phyloP scores from a whole-genome alignment of 208 protist species.

The Strigomonas oncopelti region DNA sequence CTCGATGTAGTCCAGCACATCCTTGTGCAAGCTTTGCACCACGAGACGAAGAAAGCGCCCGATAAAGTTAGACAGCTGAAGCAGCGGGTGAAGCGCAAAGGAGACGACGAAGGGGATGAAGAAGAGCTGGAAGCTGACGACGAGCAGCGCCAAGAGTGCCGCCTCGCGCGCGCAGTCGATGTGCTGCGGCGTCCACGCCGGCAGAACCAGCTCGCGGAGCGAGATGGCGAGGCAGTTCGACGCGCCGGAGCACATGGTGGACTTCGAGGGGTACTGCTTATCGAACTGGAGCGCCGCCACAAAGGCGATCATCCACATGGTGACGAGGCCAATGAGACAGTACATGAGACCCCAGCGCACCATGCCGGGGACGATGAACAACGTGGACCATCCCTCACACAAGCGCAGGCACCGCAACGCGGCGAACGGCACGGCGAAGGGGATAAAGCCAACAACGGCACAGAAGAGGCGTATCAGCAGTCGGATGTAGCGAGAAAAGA shows the following conservation, averaged over 20 bases:
- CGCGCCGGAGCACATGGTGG: constrained; percentile 31
- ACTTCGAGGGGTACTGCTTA: background rate
- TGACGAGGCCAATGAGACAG: constrained; percentile 43
- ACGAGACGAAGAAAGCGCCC: constrained; percentile 73
- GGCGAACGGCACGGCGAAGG: constrained; percentile 49
- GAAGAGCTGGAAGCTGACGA: constrained; percentile 54
- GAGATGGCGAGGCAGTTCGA: constrained; percentile 46
- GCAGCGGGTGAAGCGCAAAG: constrained; percentile 55
- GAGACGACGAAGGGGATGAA: constrained; percentile 58
- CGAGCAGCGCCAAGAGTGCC: constrained; percentile 45
- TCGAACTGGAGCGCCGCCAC: constrained; percentile 54
- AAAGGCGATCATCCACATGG: constrained; percentile 73
- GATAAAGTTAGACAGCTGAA: constrained; percentile 72
- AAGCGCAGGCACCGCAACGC: constrained; percentile 58
- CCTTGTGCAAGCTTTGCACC: constrained; percentile 64
- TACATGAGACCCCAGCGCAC: constrained; percentile 58
- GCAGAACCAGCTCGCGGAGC: constrained; percentile 57
- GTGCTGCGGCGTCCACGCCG: constrained; percentile 50
- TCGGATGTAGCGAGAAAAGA: constrained; percentile 51
- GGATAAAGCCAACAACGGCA: constrained; percentile 57
- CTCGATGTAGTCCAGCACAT: constrained; percentile 65
- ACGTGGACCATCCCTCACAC: constrained; percentile 67
- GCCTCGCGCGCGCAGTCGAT: constrained; percentile 34
- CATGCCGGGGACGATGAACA: constrained; percentile 67
- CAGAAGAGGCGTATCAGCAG: constrained; percentile 64